Evolutionary conservation across 129 eudicot species (phyloP), one percentile per base, ranked within the genome.

Genomic region (Flaveria bidentis): DNA sequence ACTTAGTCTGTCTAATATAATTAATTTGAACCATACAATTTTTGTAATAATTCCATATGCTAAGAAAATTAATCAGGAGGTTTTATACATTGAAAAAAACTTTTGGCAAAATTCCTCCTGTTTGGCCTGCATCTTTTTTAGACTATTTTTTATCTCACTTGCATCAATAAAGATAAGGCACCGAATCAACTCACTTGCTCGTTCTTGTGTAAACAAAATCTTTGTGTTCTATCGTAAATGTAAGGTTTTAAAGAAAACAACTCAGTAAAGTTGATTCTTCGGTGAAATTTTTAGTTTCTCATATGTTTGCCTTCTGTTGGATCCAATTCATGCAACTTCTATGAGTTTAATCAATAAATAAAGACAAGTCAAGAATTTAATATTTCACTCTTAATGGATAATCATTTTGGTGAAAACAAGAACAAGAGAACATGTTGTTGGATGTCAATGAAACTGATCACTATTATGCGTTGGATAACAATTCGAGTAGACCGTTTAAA

Each of bases 191-290:
- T 7, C 41, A 36, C 41, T 36, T 36, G 41, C 7, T 36, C 41
- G 0, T 36, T 36, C 41, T 36, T 0, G 13, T 73, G 53, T 26
- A 22, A 53, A 42, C 22, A 9, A 13, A 39, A 41, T 30, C 36
- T 30, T 30, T 30, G 36, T 36, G 61, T 2, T 15, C 61, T 20
- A 22, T 6, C 22, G 56, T 17, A 56, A 20, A 23, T 20, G 3
- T 39, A 22, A 41, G 41, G 22, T 6, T 22, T 41, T 2, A 18
- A 74, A 74, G 69, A 25, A 60, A 39, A 60, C 46, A 49, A 75
- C 22, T 7, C 46, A 14, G 65, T 67, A 18, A 65, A 75, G 63
- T 60, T 74, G 44, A 74, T 39, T 51, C 51, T 44, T 44, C 8
- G 42, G 6, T 26, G 16, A 58, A 8, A 9, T 2, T 20, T 18